Evolutionary conservation across 148 eudicot species (phyloP), one percentile per base, ranked within the genome.

Genomic region (Amaranthus palmeri): DNA sequence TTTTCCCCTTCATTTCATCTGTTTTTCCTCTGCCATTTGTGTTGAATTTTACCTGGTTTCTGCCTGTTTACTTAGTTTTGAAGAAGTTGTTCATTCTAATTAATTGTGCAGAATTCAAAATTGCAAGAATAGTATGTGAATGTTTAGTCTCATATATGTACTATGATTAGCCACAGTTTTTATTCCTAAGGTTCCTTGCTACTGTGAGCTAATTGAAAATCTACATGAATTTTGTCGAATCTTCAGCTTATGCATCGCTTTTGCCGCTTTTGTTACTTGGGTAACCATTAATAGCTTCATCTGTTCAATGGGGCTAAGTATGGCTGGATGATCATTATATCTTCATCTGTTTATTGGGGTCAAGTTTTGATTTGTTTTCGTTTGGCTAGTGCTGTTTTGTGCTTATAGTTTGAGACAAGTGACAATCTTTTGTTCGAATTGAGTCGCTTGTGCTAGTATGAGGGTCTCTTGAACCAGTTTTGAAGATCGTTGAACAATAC

Each of bases 121-220:
- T 73, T 54, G 68, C 72, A 64, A 58, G 69, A 46, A 54, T 56
- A 50, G 47, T 11, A 62, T 78, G 40, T 41, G 77, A 55, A 60
- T 52, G 53, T 64, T 48, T 18, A 54, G 64, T 70, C 43, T 63
- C 36, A 58, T 46, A 2, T 67, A 58, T 72, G 81, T 78, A 78
- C 63, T 55, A 43, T 46, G 8, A 12, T 65, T 59, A 42, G 65
- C 58, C 65, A 13, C n/a, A 44, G 44, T 61, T 48, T 9, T 50
- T 54, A 49, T 7, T 43, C 4, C 41, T 18, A 50, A 25, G n/a
- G 65, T 48, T 12, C 49, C 8, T 71, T 56, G 54, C 36, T 43
- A 50, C 14, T 74, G 54, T 65, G 17, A 66, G n/a, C 42, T 51
- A 10, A 18, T 56, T 12, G 56, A 72, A 18, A 62, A 44, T 41